phyloP scores from a whole-genome alignment of 139 green algal genomes.

The Monoraphidium neglectum region DNA sequence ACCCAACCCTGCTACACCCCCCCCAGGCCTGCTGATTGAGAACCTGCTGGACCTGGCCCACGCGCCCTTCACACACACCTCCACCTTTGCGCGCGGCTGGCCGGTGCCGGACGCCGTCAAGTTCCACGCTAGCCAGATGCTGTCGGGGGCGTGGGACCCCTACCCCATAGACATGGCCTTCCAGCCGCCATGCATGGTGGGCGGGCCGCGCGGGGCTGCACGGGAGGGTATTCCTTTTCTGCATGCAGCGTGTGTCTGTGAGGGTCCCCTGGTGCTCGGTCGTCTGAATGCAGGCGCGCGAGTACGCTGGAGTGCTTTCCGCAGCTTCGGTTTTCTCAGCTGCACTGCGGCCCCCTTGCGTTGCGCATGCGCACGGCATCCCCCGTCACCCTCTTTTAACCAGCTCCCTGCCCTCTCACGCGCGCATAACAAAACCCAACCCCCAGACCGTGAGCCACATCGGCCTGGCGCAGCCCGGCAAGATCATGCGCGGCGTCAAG shows the following conservation, averaged over 20 bases:
- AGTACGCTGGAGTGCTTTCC: too few relatives aligned
- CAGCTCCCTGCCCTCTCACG: too few relatives aligned
- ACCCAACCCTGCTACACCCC: background rate
- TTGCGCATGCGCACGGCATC: too few relatives aligned
- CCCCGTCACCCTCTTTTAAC: too few relatives aligned
- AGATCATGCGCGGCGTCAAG: conserved; percentile 77
- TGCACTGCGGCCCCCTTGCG: too few relatives aligned
- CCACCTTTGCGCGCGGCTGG: conserved; percentile 97
- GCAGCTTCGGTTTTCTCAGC: too few relatives aligned
- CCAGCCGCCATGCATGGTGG: conserved; percentile 87
- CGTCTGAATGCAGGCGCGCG: too few relatives aligned
- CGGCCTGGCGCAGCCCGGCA: conserved; percentile 88
- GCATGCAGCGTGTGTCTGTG: too few relatives aligned
- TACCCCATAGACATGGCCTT: conserved; percentile 99
- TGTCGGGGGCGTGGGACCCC: conserved; percentile 91
- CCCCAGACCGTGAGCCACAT: conserved; percentile 79
- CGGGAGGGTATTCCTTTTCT: too few relatives aligned
- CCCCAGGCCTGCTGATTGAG: conserved; percentile 96
- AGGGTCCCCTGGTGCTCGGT: too few relatives aligned
- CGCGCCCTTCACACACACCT: conserved; percentile 97
- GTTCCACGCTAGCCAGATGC: conserved; percentile 68
- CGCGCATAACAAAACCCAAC: too few relatives aligned
- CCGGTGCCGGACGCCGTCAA: conserved; percentile 91
- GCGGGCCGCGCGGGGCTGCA: too few relatives aligned
- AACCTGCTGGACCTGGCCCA: conserved; percentile 99